A percentile compares a stretch with the other conserved stretches of the same genome.
Evolutionary conservation across 1,284 basidiomycete species (phyloP).

Genomic region (Rhodotorula sp.): DNA sequence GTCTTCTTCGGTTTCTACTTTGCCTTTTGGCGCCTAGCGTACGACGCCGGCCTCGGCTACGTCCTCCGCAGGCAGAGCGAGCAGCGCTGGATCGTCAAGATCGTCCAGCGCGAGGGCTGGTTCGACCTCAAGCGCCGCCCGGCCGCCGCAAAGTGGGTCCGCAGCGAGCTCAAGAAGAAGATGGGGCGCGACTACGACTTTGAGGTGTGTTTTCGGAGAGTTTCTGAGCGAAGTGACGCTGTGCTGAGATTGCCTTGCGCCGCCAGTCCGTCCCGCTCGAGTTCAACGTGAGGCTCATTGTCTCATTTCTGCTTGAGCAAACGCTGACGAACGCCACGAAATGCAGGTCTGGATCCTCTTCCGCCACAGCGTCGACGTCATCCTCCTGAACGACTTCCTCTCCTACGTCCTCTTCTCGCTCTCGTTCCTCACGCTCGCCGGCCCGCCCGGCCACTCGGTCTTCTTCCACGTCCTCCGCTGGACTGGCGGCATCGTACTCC

Average conservation of each 20-base stretch:
- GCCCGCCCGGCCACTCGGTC: conserved; percentile 71
- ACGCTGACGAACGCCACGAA: neutral
- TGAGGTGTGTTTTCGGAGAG: conserved; percentile 60
- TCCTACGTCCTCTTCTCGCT: conserved; percentile 91
- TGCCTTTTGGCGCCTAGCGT: conserved; percentile 87
- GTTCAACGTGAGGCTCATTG: conserved; percentile 61
- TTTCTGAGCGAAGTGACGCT: neutral
- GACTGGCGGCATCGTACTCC: conserved; percentile 78
- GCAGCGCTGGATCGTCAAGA: conserved; percentile 84
- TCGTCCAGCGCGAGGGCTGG: conserved; percentile 79
- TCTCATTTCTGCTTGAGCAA: no score
- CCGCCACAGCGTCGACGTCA: conserved; percentile 88
- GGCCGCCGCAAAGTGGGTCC: conserved; percentile 66
- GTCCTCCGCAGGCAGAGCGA: conserved; percentile 92
- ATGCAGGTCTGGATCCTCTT: conserved; percentile 76
- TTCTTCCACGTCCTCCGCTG: conserved; percentile 76
- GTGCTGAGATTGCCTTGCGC: no score
- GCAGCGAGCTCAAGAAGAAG: conserved; percentile 81
- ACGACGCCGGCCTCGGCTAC: conserved; percentile 92
- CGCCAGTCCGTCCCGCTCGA: conserved; percentile 56
- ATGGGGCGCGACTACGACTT: conserved; percentile 94
- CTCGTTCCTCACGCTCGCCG: conserved; percentile 66
- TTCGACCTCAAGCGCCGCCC: conserved; percentile 67
- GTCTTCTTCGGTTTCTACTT: conserved; percentile 83
- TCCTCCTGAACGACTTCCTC: conserved; percentile 93